Evolutionary conservation across 306 rosid genomes (phyloP).

Genomic region (Quercus robur): DNA sequence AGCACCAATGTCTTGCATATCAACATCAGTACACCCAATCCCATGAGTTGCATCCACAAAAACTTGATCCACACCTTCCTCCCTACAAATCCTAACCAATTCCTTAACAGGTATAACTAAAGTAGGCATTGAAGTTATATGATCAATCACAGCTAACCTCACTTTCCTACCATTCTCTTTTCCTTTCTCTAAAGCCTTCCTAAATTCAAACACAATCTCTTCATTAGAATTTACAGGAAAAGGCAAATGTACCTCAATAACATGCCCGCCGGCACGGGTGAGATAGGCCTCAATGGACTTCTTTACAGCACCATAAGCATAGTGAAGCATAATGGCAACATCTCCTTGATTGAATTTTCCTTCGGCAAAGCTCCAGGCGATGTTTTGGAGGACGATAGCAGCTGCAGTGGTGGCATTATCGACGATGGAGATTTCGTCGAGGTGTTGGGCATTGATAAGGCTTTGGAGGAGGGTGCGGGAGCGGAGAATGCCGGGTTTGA

Average conservation of each 20-base stretch:
- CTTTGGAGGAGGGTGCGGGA: conserved; percentile 62
- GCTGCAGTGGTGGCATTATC: conserved; percentile 99
- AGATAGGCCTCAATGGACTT: conserved; percentile 91
- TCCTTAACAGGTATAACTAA: conserved; percentile 80
- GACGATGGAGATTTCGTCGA: conserved; percentile 82
- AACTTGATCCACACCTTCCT: conserved; percentile 89
- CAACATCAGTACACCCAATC: conserved; percentile 82
- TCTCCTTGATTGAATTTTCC: conserved; percentile 64
- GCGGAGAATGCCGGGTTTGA: conserved; percentile 45
- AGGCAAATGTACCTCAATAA: conserved; percentile 79
- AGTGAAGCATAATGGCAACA: conserved; percentile 84
- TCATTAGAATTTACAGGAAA: conserved; percentile 74
- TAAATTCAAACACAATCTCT: conserved; percentile 67
- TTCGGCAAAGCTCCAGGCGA: conserved; percentile 74
- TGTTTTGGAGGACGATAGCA: conserved; percentile 79
- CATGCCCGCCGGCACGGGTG: conserved; percentile 78
- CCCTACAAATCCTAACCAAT: conserved; percentile 83
- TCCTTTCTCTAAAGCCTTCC: conserved; percentile 69
- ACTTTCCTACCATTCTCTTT: conserved; percentile 64
- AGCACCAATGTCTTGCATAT: conserved; percentile 88
- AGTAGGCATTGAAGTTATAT: conserved; percentile 92
- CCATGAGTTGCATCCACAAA: conserved; percentile 95
- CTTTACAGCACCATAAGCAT: conserved; percentile 85
- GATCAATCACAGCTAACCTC: conserved; percentile 90
- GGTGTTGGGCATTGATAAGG: conserved; percentile 65